phyloP scores from a whole-genome alignment of 202 grass and related monocot genomes.

The Panicum virgatum region DNA sequence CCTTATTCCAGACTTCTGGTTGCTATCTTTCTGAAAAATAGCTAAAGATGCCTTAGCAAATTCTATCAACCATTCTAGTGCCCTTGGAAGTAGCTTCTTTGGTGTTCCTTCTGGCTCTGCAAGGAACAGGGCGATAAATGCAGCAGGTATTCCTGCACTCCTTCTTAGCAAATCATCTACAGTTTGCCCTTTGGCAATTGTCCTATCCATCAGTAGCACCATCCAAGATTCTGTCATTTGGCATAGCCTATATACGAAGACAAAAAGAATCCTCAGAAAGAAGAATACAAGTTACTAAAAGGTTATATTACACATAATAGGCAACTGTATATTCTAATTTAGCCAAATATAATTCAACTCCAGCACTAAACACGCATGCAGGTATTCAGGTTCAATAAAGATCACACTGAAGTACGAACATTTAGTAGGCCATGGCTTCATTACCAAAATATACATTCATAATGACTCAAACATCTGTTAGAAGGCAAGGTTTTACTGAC shows the following conservation, averaged over 20 bases:
- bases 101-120: conserved; percentile 93
- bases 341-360: conserved; percentile 24
- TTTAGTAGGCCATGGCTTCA: background rate
- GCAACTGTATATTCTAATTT: conserved; percentile 13
- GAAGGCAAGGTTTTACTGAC: conserved; percentile 8
- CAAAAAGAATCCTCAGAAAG: conserved; percentile 29
- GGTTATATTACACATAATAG: conserved; percentile 23
- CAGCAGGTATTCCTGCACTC: conserved; percentile 92
- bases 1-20: conserved; percentile 36
- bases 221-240: conserved; percentile 98
- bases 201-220: conserved; percentile 84
- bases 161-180: conserved; percentile 97
- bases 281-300: conserved; percentile 30
- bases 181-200: conserved; percentile 78
- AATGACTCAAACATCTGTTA: conserved; percentile 3
- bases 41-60: conserved; percentile 76
- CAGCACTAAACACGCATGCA: background rate
- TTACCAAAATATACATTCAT: conserved; percentile 10
- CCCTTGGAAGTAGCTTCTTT: conserved; percentile 91
- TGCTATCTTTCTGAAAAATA: conserved; percentile 46
- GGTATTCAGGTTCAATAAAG: conserved; percentile 18
- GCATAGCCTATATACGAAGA: conserved; percentile 63
- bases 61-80: conserved; percentile 74
- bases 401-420: conserved; percentile 3
- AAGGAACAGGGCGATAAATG: conserved; percentile 88